phyloP scores from a whole-genome alignment of 108 stramenopile species.

The Nitzschia palea region DNA sequence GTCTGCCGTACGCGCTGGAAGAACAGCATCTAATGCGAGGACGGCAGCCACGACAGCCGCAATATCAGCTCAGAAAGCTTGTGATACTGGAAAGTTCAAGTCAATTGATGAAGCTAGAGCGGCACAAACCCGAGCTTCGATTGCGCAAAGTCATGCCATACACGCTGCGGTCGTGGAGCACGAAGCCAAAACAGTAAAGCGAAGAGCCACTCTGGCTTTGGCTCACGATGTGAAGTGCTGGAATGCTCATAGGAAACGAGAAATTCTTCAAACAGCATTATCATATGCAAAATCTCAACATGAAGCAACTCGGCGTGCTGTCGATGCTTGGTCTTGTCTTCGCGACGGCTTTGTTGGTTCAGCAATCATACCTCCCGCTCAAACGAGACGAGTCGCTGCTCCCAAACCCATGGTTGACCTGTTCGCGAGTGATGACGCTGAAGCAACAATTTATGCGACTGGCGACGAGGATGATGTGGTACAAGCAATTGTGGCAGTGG shows the following conservation, averaged over 20 bases:
- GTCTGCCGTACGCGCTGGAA: conserved; percentile 66
- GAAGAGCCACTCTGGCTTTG: conserved; percentile 70
- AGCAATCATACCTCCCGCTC: conserved; percentile 41
- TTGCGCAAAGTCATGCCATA: conserved; percentile 80
- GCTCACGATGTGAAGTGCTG: conserved; percentile 87
- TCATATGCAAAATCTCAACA: conserved; percentile 68
- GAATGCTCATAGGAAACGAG: conserved; percentile 83
- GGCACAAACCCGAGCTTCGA: conserved; percentile 67
- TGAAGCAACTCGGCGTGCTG: conserved; percentile 65
- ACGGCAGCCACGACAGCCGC: conserved; percentile 56
- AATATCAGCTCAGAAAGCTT: conserved; percentile 44
- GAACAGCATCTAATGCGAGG: conserved; percentile 70
- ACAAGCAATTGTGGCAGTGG: conserved; percentile 36
- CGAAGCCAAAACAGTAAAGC: conserved; percentile 77
- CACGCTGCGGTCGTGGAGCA: conserved; percentile 87
- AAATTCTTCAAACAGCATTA: conserved; percentile 58
- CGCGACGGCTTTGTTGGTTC: conserved; percentile 74
- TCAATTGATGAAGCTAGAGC: conserved; percentile 63
- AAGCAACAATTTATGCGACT: conserved; percentile 32
- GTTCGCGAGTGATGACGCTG: conserved; percentile 28
- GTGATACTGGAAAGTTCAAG: conserved; percentile 46
- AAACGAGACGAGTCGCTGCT: not conserved
- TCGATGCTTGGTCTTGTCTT: conserved; percentile 80
- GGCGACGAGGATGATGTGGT: not conserved
- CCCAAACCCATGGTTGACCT: not conserved